Evolutionary conservation across 176 grass and related monocot genomes (phyloP), one percentile per base, ranked within the genome.

Genomic region (Rhynchospora breviuscula): DNA sequence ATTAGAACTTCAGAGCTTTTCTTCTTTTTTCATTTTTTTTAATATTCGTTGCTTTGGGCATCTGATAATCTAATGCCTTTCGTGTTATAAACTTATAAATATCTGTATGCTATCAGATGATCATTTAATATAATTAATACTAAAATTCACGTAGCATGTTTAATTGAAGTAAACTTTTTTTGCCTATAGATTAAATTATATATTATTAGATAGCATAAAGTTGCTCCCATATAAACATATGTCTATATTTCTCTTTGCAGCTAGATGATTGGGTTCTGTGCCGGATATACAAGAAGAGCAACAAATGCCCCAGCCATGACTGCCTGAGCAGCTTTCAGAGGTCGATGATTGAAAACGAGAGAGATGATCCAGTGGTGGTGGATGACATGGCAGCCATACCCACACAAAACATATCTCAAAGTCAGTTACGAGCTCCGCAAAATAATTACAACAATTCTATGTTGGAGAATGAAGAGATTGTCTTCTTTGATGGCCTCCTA

Each of bases 201-300:
- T 61, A n/a, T 3, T 69, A n/a, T 69, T 69, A n/a, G 31, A 13
- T 18, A 44, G 6, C 66, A 69, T 45, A 7, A 18, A 68, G 35
- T 69, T 19, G 15, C 11, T 3, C 17, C 10, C 14, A 7, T 10
- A 7, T 10, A 45, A 76, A 17, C 5, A 17, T 76, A 17, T 76
- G 6, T 76, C 10, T 53, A 70, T 52, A 22, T 76, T 66, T 78
- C 11, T 31, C 63, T 68, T 79, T 79, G 65, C 88, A 98, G 95
- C 83, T 98, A 49, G 95, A 98, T 85, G 95, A 98, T 79, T 98
- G 95, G 95, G 95, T 98, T 60, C 35, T 98, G 13, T 98, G 92
- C 89, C 92, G 95, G 62, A 95, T 95, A 87, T 98, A 98, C 92
- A 98, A 98, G 92, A 98, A 98, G 92, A 87, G 19, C 81, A 88